Base-by-base conservation (phyloP, 1,284 basidiomycete species). In the Trametes hirsuta region DNA sequence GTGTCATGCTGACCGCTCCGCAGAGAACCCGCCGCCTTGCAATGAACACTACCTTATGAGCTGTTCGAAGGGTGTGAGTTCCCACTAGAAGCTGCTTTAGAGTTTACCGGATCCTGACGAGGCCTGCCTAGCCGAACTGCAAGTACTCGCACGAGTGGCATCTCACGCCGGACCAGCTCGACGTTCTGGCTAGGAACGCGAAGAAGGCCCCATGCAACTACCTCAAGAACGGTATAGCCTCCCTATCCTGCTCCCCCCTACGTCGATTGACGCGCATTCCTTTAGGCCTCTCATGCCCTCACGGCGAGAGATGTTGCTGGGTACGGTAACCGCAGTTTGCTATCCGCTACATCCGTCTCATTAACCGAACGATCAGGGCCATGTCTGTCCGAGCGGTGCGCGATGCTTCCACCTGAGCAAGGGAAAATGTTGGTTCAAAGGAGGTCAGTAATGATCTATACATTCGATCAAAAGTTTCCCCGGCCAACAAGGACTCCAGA, bases 351-450 rank as follows among this genome's bases (percentile, higher is more conserved):
- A 35, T 37, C 15, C 14, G 45, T 35, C 6, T 37, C 14, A 18
- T 18, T 18, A 53, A 45, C 34, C 5, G 18, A n/a, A n/a, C 14
- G 18, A 47, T 1, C 46, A 73, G 88, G 90, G 90, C 5, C 90
- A 92, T 71, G 77, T 83, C n/a, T 92, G 90, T 70, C 90, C 90
- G 11, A 88, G 87, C 66, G 90, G 90, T n/a, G 78, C 84, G 10
- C 84, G 84, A 44, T 79, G 78, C 66, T 72, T 69, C 60, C 74
- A 75, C 64, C 65, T 71, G 12, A 69, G 68, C 65, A 75, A 80
- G 67, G 89, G 89, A 41, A 91, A 88, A 75, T 92, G 90, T 71
- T 90, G 90, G 87, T 92, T 92, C 75, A 91, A 91, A 81, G 88
- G 86, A 71, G 83, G 89, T 90, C 66, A 64, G 86, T 76, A 30